These are phyloP conservation scores for Austropuccinia psidii DNA, from an alignment of 1,284 basidiomycete species.

Conservation along the genomic window DNA sequence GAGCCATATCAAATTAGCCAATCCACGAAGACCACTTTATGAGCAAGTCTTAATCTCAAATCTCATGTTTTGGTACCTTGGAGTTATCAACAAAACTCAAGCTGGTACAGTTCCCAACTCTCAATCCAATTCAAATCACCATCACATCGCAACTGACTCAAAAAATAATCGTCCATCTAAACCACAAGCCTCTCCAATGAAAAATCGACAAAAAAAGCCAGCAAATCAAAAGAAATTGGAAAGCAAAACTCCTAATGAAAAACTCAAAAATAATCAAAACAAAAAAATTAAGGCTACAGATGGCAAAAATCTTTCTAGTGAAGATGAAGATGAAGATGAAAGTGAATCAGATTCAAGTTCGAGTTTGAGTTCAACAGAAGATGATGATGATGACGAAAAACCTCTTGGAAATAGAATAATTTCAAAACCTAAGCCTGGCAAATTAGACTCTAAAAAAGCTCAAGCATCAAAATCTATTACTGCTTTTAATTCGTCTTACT, in stretches of 20 bases:
- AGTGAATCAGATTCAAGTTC: background rate
- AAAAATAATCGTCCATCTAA: background rate
- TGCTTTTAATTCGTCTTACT: background rate
- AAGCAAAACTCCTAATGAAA: background rate
- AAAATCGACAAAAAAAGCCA: background rate
- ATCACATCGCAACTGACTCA: background rate
- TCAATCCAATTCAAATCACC: background rate
- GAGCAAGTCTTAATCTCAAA: constrained; percentile 99
- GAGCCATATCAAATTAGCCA: constrained; percentile 96
- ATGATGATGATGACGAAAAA: constrained; percentile 27
- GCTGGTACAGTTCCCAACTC: background rate
- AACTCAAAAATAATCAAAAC: background rate
- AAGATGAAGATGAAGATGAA: background rate
- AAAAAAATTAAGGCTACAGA: background rate
- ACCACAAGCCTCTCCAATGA: background rate
- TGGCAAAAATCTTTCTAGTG: background rate
- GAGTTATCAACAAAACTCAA: constrained; percentile 74
- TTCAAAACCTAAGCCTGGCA: too few species aligned
- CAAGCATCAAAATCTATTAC: background rate
- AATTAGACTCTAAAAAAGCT: background rate
- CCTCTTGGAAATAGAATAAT: constrained; percentile 5
- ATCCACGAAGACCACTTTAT: constrained; percentile 87
- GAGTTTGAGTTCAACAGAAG: background rate
- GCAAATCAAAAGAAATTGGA: background rate
- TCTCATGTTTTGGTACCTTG: constrained; percentile 90